Base-by-base conservation (phyloP, 371 early-diverging fungal species). In the Nematocida minor region DNA sequence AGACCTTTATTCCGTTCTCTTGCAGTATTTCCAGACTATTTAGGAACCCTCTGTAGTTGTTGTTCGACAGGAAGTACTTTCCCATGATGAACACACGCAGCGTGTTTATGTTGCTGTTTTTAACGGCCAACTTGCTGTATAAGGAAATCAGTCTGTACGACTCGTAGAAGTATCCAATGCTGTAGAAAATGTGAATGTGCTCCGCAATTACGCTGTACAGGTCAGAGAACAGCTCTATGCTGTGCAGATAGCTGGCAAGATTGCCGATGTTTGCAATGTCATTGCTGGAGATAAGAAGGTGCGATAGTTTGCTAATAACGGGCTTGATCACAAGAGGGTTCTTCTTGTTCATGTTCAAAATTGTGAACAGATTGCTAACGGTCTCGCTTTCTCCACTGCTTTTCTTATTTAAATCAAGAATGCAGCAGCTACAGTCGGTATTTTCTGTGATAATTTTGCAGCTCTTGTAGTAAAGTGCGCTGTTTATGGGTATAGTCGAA, bases 41-140 rank as follows among this genome's bases (percentile, higher is more conserved):
- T 4, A 71, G 7, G 48, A 64, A 66, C 38, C 47, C 66, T 63
- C 71, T 27, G 44, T 71, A 71, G 42, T 63, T 63, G 11, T 40
- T 16, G 9, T 16, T 51, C 49, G 38, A 2, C 34, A 71, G 18
- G 6, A 71, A 46, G 49, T 71, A 71, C 20, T 71, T 60, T 11
- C 27, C 20, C 41, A 71, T 63, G 20, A 71, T 44, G 48, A 71
- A 42, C 2, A 74, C n/a, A 16, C 34, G n/a, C 16, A 74, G 11
- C 40, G n/a, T 66, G 46, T 64, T 51, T 16, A 55, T n/a, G 9
- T 49, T 36, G 25, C 29, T 46, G 27, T 48, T 32, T 2, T 36
- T 25, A 27, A 32, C 49, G 14, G 36, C 66, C 0, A 25, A 6
- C 42, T 66, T 44, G 32, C 27, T 69, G 9, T 64, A 16, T 18